Base-by-base conservation (phyloP, 2,329 filamentous ascomycete species). In the Pezicula neosporulosa region DNA sequence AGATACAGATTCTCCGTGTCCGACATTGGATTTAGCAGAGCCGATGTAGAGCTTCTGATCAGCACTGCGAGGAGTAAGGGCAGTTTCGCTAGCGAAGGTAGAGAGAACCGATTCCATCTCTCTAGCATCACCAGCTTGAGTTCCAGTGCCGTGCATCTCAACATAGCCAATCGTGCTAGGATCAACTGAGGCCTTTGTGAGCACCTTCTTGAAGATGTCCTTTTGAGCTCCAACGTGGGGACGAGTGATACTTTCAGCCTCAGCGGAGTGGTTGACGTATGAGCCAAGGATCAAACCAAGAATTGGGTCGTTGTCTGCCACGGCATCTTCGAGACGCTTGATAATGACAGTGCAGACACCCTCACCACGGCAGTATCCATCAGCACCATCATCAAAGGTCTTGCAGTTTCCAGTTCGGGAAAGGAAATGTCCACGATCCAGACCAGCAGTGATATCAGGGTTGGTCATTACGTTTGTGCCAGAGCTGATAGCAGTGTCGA, bases 121-220 rank as follows among this genome's bases (percentile, higher is more conserved):
- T 4, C 83, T 87, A 7, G 83, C 85, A 63, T 96, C 90, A 54
- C 89, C 90, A 33, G 87, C 89, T 67, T 94, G 89, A 0, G 89
- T 96, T 30, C 90, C 90, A 3, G 90, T 96, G 15, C 89, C 90
- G 67, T 96, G 90, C 85, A 94, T 90, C 70, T 95, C 90, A 8
- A 96, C 85, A 63, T 93, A 95, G 68, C 84, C 84, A 45, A 96
- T 80, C 56, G 92, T 87, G 46, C 83, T 78, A 2, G 89, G 86
- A 62, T 92, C 85, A 19, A 94, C 78, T 52, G 86, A 85, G 39
- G 88, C 85, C 42, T 88, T 81, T 44, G 86, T 80, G 1, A 94
- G 75, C 24, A 94, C 83, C 37, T 81, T 76, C 50, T 81, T 80
- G 61, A 87, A 93, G 10, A 94, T 72, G 89, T 44, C 75, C 12